Base-by-base conservation (phyloP, 2,329 filamentous ascomycete species). In the Aspergillus sojae region DNA sequence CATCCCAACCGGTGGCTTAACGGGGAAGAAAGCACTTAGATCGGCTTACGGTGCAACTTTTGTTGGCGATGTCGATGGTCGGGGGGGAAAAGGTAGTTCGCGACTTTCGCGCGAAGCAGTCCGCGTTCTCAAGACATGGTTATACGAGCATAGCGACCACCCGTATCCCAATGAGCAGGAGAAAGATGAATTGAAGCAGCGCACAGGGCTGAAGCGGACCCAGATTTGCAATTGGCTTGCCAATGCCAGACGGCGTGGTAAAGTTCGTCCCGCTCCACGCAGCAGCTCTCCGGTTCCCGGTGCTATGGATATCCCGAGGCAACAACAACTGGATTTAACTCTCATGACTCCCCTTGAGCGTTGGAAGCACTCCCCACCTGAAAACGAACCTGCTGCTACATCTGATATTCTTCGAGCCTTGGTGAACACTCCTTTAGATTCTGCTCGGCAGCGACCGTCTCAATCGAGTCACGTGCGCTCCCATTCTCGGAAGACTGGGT, bases 201-300 rank as follows among this genome's bases (percentile, higher is more conserved):
- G 91, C 70, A 97, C 93, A 0, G 92, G 93, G 9, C 83, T 97
- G 46, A 93, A 88, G 75, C 88, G 92, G 71, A 90, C 85, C 16
- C 94, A 97, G 73, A 94, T 97, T 70, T 90, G 89, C 12, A 96
- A 96, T 75, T 97, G 93, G 93, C 87, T 97, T 54, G 93, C 93
- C 63, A 97, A 97, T 77, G 93, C 93, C 62, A 88, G 93, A 50
- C 88, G 93, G 62, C 86, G 93, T 66, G 89, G 91, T 70, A 97
- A 96, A 80, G 88, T 91, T 60, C 87, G 89, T 55, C 83, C 86
- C 62, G 65, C 71, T 2, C 88, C 87, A 54, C 85, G 89, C 67
- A 88, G 87, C 34, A 87, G 85, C 21, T 94, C 92, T 5, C 91
- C 92, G 1, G 87, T 89, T 68, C 80, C 89, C 53, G 85, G 87